These are phyloP conservation scores for Thielaviopsis musarum DNA, from an alignment of 2,329 filamentous ascomycete genomes.

Conservation along the genomic window DNA sequence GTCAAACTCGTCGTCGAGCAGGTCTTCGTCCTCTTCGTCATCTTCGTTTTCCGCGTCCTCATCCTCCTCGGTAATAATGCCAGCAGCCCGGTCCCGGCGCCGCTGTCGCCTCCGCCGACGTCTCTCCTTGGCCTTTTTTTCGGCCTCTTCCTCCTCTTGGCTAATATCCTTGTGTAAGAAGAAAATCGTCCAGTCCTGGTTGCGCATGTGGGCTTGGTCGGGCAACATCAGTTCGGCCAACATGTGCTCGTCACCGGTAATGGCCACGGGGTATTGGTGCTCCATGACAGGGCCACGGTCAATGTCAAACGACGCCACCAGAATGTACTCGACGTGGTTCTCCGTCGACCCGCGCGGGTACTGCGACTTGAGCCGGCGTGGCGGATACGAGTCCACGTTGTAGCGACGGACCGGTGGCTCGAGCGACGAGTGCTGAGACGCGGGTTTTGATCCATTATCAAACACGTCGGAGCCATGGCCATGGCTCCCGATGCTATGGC, in stretches of 20 bases:
- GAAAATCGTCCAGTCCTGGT: slow-evolving; percentile 98
- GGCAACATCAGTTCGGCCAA: slow-evolving; percentile 95
- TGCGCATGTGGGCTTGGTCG: slow-evolving; percentile 85
- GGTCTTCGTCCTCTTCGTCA: slow-evolving; percentile 31
- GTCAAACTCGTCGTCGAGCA: slow-evolving; percentile 23
- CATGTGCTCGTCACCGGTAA: slow-evolving; percentile 96
- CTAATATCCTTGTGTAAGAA: slow-evolving; percentile 92
- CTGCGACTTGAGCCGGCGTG: slow-evolving; percentile 49
- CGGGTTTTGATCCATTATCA: slow-evolving; percentile 32
- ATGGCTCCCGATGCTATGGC: neutral
- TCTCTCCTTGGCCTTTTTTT: slow-evolving; percentile 39
- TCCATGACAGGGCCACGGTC: slow-evolving; percentile 96
- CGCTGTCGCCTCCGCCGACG: slow-evolving; percentile 34
- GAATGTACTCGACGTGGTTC: slow-evolving; percentile 96
- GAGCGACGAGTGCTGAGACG: slow-evolving; percentile 45
- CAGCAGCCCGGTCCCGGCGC: slow-evolving; percentile 33
- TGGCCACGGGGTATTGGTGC: slow-evolving; percentile 87
- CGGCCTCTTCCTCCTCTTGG: slow-evolving; percentile 63
- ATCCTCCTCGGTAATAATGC: slow-evolving; percentile 29
- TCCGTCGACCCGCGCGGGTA: slow-evolving; percentile 59
- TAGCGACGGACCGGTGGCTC: slow-evolving; percentile 26
- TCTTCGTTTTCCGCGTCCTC: slow-evolving; percentile 26
- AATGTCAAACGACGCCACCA: slow-evolving; percentile 95
- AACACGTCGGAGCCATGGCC: neutral
- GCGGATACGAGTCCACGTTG: slow-evolving; percentile 31